Base-by-base conservation (phyloP, 2,329 filamentous ascomycete genomes). In the Penicillium sp. region DNA sequence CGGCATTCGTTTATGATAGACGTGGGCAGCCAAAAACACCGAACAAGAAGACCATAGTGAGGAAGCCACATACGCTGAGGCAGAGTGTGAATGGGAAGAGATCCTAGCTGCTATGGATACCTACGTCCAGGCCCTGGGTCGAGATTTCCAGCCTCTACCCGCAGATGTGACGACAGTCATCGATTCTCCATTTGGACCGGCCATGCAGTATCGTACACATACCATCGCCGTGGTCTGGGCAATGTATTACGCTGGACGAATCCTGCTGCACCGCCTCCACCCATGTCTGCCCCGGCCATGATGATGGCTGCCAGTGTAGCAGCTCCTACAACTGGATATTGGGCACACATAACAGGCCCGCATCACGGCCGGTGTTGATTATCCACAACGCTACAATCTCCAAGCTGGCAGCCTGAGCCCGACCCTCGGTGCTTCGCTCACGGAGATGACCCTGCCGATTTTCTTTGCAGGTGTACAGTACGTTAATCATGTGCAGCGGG, bases 201-300 rank as follows among this genome's bases (percentile, higher is more conserved):
- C 90, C 0, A 76, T 92, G 6, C 86, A 91, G 60, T 97, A 96
- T 69, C 85, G 90, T 27, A 93, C 89, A 2, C 93, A 91, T 70
- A 87, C 88, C n/a, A 89, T 97, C 59, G 90, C 89, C 2, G 88
- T 90, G 31, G 81, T 97, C 22, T 96, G 92, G 90, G 86, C 89
- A 68, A 88, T 92, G 61, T 92, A 90, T 71, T 89, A 96, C 73
- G 90, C 93, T 80, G 87, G 88, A 0, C 81, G 91, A 45, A 93
- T 97, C 54, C 82, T 92, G 51, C 82, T 94, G n/a, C 80, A 93
- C 56, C 84, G 94, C 31, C 82, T 87, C 1, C 92, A 97, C 63
- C 94, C 94, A 0, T 84, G 84, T 23, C 97, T 97, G 92, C 93
- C 92, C 91, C 93, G 0, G 87, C 92, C 8, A 89, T 92, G 33